Evolutionary conservation across 2,329 filamentous ascomycete species (phyloP), one percentile per base, ranked within the genome.

Genomic region (Talaromyces sp.): DNA sequence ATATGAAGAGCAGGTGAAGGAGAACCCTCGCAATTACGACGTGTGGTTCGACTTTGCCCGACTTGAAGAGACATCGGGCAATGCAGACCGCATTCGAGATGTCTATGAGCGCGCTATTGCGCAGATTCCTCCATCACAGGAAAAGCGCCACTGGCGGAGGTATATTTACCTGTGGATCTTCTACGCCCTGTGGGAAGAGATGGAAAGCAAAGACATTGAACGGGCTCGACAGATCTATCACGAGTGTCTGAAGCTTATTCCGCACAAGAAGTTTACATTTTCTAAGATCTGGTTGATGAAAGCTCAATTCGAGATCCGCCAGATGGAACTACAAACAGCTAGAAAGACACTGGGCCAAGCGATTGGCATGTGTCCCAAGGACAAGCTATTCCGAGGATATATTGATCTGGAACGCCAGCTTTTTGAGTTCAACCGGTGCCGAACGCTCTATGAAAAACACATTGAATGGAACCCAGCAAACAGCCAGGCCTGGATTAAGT

Each of bases 111-210:
- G 92, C 68, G 95, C 95, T 1, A 96, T 99, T 68, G 92, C 95
- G 5, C 93, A 99, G 71, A 87, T 98, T 15, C 95, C 95, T 2
- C 93, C 95, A 0, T 96, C 92, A 22, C 91, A 96, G 69, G 95
- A 98, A 74, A 99, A 99, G 81, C 86, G 95, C 54, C 93, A 98
- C 75, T 99, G 95, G 95, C 85, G 95, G 66, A 84, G 95, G 39
- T 99, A 99, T 75, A 96, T 99, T 63, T 99, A 98, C 72, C 84
- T 99, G 1, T 99, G 93, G 92, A 86, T 98, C 51, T 97, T 98
- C 78, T 99, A 98, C 75, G 95, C 95, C 10, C 80, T 97, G 19
- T 98, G 90, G 86, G 95, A 98, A 74, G 95, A 99, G 75, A 87
- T 91, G 75, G 89, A 93, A 65, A 89, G 88, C 39, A 88, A 89